Evolutionary conservation across 768 basidiomycete species (phyloP).

Genomic region (Phlebiopsis flavidoalba): DNA sequence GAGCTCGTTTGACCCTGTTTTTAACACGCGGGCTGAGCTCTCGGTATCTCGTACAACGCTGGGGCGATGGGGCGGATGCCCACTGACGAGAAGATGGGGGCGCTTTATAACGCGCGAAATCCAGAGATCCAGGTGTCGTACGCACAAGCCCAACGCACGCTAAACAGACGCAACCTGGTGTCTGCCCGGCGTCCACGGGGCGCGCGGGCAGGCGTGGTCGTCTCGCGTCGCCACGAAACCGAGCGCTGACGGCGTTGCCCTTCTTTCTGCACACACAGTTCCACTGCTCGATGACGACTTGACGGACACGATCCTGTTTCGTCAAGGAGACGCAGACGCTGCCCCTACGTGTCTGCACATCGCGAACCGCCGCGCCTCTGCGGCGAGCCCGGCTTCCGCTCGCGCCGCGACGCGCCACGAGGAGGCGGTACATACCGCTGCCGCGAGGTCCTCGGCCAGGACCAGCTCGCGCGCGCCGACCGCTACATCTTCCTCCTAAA

Average conservation of each 20-base stretch:
- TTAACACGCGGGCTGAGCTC: constrained; percentile 80
- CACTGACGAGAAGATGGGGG: constrained; percentile 90
- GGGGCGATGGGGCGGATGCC: constrained; percentile 90
- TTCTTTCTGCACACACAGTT: constrained; percentile 44
- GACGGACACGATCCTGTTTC: constrained; percentile 83
- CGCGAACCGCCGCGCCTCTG: constrained; percentile 95
- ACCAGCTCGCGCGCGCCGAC: constrained; percentile 21
- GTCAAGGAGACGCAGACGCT: constrained; percentile 93
- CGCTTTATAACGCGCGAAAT: constrained; percentile 82
- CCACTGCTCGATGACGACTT: constrained; percentile 95
- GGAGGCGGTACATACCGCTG: constrained; percentile 73
- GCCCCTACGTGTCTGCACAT: constrained; percentile 84
- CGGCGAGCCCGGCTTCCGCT: constrained; percentile 88
- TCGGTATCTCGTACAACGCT: constrained; percentile 88
- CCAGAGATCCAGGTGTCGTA: constrained; percentile 87
- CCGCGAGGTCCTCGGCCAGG: constrained; percentile 57
- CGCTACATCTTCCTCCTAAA: constrained; percentile 32
- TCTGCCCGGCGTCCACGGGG: constrained; percentile 1
- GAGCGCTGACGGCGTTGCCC: constrained; percentile 4
- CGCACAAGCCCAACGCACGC: not conserved
- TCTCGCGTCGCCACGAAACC: not conserved
- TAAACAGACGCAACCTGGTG: not conserved
- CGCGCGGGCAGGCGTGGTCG: not conserved
- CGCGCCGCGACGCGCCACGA: constrained; percentile 50
- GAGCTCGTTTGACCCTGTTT: constrained; percentile 74